A percentile compares a stretch with the other conserved stretches of the same genome.
Conservation (phyloP, 2,329 filamentous ascomycete species). For the Fusarium phyllophilum region DNA sequence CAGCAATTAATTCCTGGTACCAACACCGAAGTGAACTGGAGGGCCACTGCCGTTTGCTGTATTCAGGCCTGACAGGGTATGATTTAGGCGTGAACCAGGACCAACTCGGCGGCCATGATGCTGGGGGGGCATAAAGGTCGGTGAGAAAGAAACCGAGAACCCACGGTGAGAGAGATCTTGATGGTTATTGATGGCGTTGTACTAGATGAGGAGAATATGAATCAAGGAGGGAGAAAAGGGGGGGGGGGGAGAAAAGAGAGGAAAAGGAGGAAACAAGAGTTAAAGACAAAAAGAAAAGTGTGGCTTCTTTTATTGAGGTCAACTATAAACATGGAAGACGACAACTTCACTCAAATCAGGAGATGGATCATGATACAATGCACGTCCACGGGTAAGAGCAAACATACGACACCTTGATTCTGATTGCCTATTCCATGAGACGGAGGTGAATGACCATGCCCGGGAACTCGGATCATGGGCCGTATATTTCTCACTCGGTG, state of each 20-base stretch:
- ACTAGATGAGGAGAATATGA: neutral
- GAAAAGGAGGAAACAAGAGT: neutral
- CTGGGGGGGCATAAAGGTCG: conserved; percentile 2
- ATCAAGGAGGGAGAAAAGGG: neutral
- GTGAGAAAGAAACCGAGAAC: conserved; percentile 14
- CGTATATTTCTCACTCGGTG: conserved; percentile 3
- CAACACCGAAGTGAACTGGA: neutral
- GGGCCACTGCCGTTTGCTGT: neutral
- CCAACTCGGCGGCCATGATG: neutral
- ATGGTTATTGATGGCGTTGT: conserved; percentile 4
- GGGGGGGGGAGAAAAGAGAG: neutral
- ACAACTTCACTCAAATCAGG: conserved; percentile 9
- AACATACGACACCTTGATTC: conserved; percentile 19
- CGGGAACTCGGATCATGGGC: conserved; percentile 20
- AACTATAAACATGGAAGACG: neutral
- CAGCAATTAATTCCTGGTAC: conserved; percentile 4
- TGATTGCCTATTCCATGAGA: conserved; percentile 3
- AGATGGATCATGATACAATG: conserved; percentile 27
- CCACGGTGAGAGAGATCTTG: conserved; percentile 10
- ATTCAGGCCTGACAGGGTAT: neutral
- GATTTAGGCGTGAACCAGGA: conserved; percentile 5
- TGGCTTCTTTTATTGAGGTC: neutral
- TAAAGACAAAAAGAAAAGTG: conserved; percentile 9
- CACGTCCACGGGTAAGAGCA: conserved; percentile 7
- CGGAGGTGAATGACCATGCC: neutral